These are phyloP conservation scores for Pichia californica DNA, from an alignment of 805 yeast species.

Conservation along the genomic window DNA sequence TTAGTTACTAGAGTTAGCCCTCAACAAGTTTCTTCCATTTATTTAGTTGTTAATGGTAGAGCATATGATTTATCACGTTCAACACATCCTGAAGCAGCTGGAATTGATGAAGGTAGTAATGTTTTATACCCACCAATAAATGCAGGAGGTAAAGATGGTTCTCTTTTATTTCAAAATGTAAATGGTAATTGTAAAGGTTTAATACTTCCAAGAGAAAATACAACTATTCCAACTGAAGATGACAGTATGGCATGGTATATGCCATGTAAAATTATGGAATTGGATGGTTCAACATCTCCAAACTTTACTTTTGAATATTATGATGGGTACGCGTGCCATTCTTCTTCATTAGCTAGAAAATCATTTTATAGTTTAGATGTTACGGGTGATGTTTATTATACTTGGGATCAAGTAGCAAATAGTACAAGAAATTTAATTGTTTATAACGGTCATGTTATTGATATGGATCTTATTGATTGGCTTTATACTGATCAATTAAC, in stretches of 20 bases:
- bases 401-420: constrained; percentile 81
- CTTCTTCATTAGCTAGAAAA: constrained; percentile 60
- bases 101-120: constrained; percentile 63
- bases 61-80: constrained; percentile 68
- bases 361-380: constrained; percentile 54
- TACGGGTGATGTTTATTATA: constrained; percentile 73
- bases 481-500: constrained; percentile 59
- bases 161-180: constrained; percentile 83
- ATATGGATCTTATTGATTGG: constrained; percentile 73
- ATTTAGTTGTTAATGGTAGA: constrained; percentile 74
- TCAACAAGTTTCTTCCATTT: constrained; percentile 52
- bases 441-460: constrained; percentile 84
- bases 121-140: constrained; percentile 76
- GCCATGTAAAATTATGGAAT: constrained; percentile 73
- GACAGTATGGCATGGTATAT: constrained; percentile 87
- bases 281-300: constrained; percentile 66
- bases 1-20: constrained; percentile 45
- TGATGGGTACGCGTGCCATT: constrained; percentile 88
- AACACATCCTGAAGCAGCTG: constrained; percentile 75
- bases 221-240: constrained; percentile 59
- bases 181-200: constrained; percentile 83
- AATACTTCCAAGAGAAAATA: constrained; percentile 60
- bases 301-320: constrained; percentile 61
- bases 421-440: constrained; percentile 73
- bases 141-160: constrained; percentile 85